Conservation (phyloP, 805 yeast genomes). For the Cyberlindnera mrakii region DNA sequence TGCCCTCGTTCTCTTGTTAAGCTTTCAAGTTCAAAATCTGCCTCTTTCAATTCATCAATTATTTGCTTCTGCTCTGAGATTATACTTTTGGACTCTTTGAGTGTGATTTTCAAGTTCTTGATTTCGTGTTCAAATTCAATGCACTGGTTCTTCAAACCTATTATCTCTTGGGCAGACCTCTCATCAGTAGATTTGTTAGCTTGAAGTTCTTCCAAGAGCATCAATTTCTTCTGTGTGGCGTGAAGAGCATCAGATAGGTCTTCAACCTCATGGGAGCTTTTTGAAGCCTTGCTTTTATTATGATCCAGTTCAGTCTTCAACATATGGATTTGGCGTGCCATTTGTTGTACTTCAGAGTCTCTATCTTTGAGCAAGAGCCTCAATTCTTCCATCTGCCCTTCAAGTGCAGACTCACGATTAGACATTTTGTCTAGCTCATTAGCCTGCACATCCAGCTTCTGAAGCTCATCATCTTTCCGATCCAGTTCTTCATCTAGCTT, state of each 20-base stretch:
- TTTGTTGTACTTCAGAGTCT: conserved; percentile 10
- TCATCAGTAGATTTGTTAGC: conserved; percentile 8
- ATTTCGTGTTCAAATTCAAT: conserved; percentile 14
- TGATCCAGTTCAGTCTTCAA: conserved; percentile 2
- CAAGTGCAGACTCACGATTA: conserved; percentile 7
- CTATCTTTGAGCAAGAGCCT: conserved; percentile 8
- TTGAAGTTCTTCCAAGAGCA: conserved; percentile 7
- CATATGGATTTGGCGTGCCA: conserved; percentile 7
- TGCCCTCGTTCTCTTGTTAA: conserved; percentile 11
- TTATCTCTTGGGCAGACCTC: conserved; percentile 6
- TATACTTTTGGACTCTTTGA: conserved; percentile 17
- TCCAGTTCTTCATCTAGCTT: conserved; percentile 18
- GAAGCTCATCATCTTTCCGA: conserved; percentile 12
- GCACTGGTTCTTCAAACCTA: conserved; percentile 4
- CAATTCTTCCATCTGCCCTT: conserved; percentile 11
- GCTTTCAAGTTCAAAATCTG: conserved; percentile 15
- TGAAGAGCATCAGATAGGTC: conserved; percentile 2
- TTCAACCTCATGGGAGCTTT: conserved; percentile 1
- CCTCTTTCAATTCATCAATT: conserved; percentile 18
- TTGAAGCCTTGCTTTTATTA: not conserved
- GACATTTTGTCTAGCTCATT: conserved; percentile 13
- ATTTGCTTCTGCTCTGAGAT: conserved; percentile 18
- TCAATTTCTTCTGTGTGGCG: conserved; percentile 3
- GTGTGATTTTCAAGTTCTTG: conserved; percentile 9
- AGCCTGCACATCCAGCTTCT: conserved; percentile 12